These are phyloP conservation scores for Nasturtium officinale DNA, from an alignment of 345 rosid genomes.

Conservation along the genomic window DNA sequence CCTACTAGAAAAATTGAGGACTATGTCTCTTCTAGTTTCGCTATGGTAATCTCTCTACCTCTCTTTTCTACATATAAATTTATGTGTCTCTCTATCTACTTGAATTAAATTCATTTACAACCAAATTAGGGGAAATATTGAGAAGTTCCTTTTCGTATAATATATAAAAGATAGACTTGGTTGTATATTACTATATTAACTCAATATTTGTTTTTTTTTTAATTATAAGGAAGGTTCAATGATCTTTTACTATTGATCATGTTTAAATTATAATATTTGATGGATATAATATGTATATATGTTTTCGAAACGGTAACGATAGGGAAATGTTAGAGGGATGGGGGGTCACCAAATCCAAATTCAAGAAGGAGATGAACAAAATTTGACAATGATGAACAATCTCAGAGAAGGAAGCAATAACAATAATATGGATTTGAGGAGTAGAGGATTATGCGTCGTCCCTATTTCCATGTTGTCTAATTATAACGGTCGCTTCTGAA, in stretches of 20 bases:
- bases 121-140: background rate
- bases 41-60: constrained; percentile 35
- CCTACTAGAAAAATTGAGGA: constrained; percentile 48
- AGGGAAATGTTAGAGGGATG: constrained; percentile 34
- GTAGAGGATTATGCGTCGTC: constrained; percentile 77
- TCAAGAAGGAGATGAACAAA: constrained; percentile 28
- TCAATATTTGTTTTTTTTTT: constrained; percentile 10
- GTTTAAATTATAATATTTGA: background rate
- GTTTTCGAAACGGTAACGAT: constrained; percentile 23
- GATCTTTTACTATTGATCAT: background rate
- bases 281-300: constrained; percentile 16
- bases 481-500: constrained; percentile 50
- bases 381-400: constrained; percentile 27
- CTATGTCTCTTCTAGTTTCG: constrained; percentile 43
- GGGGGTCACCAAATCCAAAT: constrained; percentile 33
- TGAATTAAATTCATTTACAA: constrained; percentile 15
- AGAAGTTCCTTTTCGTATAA: constrained; percentile 14
- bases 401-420: constrained; percentile 25
- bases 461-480: constrained; percentile 76
- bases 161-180: background rate
- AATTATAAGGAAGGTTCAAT: constrained; percentile 2
- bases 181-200: constrained; percentile 7
- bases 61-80: constrained; percentile 17
- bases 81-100: constrained; percentile 11
- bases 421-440: constrained; percentile 52